A percentile compares a stretch with the other conserved stretches of the same genome.
These are phyloP conservation scores for Agrostemma githago DNA, from an alignment of 148 eudicot species.

Conservation along the genomic window DNA sequence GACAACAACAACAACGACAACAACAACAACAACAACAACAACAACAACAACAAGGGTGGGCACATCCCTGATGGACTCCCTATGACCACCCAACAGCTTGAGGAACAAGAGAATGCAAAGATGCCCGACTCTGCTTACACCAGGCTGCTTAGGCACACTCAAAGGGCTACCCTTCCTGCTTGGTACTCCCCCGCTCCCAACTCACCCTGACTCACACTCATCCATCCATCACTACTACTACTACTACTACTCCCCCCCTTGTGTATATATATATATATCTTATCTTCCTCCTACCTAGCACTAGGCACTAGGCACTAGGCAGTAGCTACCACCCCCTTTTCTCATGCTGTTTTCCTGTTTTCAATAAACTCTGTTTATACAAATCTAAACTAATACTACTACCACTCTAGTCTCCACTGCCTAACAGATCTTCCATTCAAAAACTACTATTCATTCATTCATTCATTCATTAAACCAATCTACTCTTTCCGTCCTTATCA, in stretches of 20 bases:
- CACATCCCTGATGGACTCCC: conserved; percentile 93
- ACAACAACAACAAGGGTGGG: conserved; percentile 1
- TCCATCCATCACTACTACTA: no score
- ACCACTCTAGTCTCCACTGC: no score
- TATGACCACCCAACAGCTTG: conserved; percentile 49
- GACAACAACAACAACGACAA: background rate
- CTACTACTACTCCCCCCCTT: no score
- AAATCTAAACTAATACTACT: no score
- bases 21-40: background rate
- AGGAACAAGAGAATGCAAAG: conserved; percentile 61
- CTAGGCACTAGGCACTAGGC: no score
- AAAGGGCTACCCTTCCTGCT: conserved; percentile 49
- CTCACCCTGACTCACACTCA: conserved; percentile 11
- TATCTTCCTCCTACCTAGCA: no score
- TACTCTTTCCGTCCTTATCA: no score
- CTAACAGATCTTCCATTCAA: background rate
- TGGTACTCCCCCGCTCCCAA: conserved; percentile 71
- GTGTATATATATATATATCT: no score
- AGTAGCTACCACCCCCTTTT: no score
- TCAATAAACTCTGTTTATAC: no score
- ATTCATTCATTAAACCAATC: no score
- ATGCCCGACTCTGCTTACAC: conserved; percentile 81
- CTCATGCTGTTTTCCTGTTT: background rate
- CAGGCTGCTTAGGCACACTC: conserved; percentile 50
- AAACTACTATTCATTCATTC: no score